phyloP scores from a whole-genome alignment of 495 filamentous ascomycete species.

The Neurospora tetrasperma region DNA sequence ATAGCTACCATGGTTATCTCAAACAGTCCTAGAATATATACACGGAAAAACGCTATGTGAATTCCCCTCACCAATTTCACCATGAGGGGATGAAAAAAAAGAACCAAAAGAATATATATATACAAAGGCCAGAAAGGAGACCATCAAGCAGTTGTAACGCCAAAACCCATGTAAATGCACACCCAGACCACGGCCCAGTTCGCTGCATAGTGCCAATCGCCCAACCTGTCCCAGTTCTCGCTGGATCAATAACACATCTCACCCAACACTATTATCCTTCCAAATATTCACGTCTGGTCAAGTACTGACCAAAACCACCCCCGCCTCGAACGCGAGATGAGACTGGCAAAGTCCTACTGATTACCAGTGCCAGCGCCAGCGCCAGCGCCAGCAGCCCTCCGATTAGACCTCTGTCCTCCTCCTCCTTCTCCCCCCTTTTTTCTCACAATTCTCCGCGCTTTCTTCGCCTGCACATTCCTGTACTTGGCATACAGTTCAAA shows the following conservation, averaged over 20 bases:
- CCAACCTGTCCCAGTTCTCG: not conserved
- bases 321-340: not conserved
- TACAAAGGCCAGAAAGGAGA: not conserved
- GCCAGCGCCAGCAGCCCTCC: not conserved
- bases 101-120: not conserved
- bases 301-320: not conserved
- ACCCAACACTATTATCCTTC: not conserved
- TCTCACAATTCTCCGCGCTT: constrained; percentile 48
- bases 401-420: not conserved
- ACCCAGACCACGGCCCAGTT: not conserved
- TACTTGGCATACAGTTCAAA: constrained; percentile 66
- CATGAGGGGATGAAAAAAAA: not conserved
- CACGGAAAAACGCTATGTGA: not conserved
- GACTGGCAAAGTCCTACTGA: not conserved
- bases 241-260: not conserved
- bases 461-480: constrained; percentile 57
- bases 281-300: not conserved
- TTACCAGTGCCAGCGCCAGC: not conserved
- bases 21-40: not conserved
- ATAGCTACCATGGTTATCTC: not conserved
- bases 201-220: not conserved
- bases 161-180: not conserved
- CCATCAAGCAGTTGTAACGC: not conserved
- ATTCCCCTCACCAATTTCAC: not conserved
- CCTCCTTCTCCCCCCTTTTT: constrained; percentile 3